Evolutionary conservation across 306 rosid species (phyloP).

Genomic region (Macrotyloma uniflorum): DNA sequence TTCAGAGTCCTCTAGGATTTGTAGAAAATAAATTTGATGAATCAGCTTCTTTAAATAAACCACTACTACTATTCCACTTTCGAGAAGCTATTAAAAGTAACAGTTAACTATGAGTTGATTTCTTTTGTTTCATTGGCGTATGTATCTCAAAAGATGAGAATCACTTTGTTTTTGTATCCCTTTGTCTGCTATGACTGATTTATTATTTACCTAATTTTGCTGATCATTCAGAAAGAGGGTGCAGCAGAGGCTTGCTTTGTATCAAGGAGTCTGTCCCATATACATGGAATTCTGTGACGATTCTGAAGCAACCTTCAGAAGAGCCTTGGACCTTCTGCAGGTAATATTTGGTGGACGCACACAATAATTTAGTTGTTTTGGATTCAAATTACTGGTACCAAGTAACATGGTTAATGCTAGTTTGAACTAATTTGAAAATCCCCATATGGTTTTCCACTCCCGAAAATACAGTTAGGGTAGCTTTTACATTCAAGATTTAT

Average conservation of each 20-base stretch:
- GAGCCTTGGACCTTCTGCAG: slow-evolving; percentile 70
- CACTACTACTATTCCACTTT: background rate
- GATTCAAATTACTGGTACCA: background rate
- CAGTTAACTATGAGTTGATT: background rate
- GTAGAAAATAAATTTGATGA: background rate
- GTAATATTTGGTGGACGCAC: slow-evolving; percentile 42
- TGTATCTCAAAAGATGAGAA: background rate
- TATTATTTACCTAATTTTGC: slow-evolving; percentile 32
- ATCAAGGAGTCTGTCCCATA: slow-evolving; percentile 93
- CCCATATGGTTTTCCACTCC: background rate
- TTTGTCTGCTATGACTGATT: slow-evolving; percentile 8
- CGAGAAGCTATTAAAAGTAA: background rate
- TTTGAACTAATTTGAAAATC: slow-evolving; percentile 4
- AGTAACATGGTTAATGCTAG: background rate
- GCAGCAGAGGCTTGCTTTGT: slow-evolving; percentile 81
- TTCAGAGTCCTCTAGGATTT: background rate
- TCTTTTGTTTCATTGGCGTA: background rate
- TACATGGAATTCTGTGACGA: slow-evolving; percentile 85
- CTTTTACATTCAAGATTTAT: slow-evolving; percentile 18
- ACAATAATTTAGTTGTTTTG: background rate
- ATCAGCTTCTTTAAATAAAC: background rate
- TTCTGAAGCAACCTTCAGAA: slow-evolving; percentile 70
- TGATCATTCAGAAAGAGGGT: slow-evolving; percentile 74
- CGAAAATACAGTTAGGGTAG: background rate
- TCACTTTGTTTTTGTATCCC: background rate